Evolutionary conservation across 768 basidiomycete species (phyloP), one percentile per base, ranked within the genome.

Genomic region (Mycena epipterygia): DNA sequence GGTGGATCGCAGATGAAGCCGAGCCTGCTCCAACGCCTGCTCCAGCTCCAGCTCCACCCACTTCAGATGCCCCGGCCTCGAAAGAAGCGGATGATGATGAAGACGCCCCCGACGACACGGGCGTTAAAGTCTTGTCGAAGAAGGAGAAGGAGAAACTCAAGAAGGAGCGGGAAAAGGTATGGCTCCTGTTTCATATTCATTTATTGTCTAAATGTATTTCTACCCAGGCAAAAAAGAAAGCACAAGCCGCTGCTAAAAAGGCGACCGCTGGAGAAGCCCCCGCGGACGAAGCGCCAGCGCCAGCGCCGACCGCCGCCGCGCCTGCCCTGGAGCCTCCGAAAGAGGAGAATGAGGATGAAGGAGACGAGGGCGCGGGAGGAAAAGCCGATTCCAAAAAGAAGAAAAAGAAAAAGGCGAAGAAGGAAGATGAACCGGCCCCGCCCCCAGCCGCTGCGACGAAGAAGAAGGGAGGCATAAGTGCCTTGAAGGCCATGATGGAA

Each of bases 111-210:
- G 89, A 87, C 33, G 90, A 87, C 58, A 81, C 81, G 56, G 94
- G 89, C 17, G 84, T 84, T 5, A 91, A 92, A 81, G 78, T 97
- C 35, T 81, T 98, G 39, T 91, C 93, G 21, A 98, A 98, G 84
- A 98, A 97, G 80, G 95, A 99, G 86, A 98, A 98, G 83, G 97
- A 98, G 80, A 92, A 92, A 79, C 84, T 97, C 70, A 98, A 99
- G 89, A 99, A 98, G 84, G 97, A 98, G 82, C 90, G 91, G 59
- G 96, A 98, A 84, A 98, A 98, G 92, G 96, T 92, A 39, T 55
- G 76, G 49, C 64, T 44, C 44, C 39, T 67, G 25, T 44, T 44
- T 46, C 42, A 46, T 23, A 12, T n/a, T n/a, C 7, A 42, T n/a
- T 62, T 13, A 7, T 32, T 70, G 46, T 61, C 52, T 64, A 33